Conservation (phyloP, 768 basidiomycete genomes). For the Lentinula aciculospora region DNA sequence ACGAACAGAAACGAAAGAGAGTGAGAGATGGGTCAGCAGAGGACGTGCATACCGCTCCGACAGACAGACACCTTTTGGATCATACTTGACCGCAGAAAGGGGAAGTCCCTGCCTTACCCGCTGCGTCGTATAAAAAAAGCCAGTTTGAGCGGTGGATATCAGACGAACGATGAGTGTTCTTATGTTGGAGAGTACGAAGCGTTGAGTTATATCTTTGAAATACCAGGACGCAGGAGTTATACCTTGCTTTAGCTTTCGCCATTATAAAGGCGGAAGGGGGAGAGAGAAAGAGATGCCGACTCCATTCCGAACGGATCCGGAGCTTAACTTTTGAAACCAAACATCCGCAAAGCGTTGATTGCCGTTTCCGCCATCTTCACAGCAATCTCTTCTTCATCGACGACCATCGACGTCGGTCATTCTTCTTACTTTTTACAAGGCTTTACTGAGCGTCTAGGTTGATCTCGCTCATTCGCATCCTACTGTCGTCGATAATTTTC, state of each 20-base stretch:
- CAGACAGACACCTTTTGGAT: constrained; percentile 85
- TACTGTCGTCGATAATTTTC: not conserved
- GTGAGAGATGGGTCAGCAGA: not conserved
- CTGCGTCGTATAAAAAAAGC: constrained; percentile 85
- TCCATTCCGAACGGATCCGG: too few species aligned
- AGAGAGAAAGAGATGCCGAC: not conserved
- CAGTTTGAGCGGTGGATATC: constrained; percentile 88
- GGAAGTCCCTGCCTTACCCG: constrained; percentile 71
- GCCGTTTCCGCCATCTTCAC: too few species aligned
- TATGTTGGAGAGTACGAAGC: not conserved
- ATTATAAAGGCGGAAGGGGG: not conserved
- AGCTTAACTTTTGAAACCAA: too few species aligned
- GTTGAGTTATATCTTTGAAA: not conserved
- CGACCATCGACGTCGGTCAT: too few species aligned
- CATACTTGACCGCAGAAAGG: constrained; percentile 88
- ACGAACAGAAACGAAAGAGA: not conserved
- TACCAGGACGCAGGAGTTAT: not conserved
- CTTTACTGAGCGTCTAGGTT: too few species aligned
- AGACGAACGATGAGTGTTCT: constrained; percentile 85
- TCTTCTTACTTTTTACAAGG: too few species aligned
- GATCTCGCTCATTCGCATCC: too few species aligned
- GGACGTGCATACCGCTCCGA: too few species aligned
- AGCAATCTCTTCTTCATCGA: too few species aligned
- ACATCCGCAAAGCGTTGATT: too few species aligned
- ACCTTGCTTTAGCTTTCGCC: constrained; percentile 17